phyloP scores from a whole-genome alignment of 2,329 filamentous ascomycete species.

The Curvularia lunata region DNA sequence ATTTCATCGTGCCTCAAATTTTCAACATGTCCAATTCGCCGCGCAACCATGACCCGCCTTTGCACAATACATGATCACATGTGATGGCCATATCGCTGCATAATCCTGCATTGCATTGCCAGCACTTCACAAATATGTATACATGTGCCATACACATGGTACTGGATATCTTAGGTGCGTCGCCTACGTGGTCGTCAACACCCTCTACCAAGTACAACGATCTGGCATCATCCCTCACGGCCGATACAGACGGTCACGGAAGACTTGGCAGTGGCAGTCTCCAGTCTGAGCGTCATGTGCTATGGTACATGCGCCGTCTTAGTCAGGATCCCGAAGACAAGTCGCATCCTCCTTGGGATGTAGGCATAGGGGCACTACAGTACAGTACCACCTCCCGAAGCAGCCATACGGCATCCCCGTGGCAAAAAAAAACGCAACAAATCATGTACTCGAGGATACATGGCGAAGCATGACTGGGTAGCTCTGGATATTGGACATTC shows the following conservation, averaged over 20 bases:
- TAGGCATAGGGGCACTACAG: background rate
- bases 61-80: background rate
- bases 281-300: background rate
- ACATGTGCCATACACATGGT: background rate
- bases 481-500: background rate
- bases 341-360: background rate
- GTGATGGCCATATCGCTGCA: background rate
- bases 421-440: slow-evolving; percentile 2
- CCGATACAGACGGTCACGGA: background rate
- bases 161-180: background rate
- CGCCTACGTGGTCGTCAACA: background rate
- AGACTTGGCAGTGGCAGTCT: background rate
- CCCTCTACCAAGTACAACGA: background rate
- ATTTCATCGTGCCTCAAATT: background rate
- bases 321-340: background rate
- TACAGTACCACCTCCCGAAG: background rate
- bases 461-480: slow-evolving; percentile 3
- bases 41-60: background rate
- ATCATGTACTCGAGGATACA: slow-evolving; percentile 1
- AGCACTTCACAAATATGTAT: background rate
- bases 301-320: background rate
- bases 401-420: background rate
- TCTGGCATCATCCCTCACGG: background rate
- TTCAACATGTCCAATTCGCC: background rate
- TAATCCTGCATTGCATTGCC: background rate